These are phyloP conservation scores for Solanum raphanifolium DNA, from an alignment of 257 asterid genomes.

Conservation along the genomic window DNA sequence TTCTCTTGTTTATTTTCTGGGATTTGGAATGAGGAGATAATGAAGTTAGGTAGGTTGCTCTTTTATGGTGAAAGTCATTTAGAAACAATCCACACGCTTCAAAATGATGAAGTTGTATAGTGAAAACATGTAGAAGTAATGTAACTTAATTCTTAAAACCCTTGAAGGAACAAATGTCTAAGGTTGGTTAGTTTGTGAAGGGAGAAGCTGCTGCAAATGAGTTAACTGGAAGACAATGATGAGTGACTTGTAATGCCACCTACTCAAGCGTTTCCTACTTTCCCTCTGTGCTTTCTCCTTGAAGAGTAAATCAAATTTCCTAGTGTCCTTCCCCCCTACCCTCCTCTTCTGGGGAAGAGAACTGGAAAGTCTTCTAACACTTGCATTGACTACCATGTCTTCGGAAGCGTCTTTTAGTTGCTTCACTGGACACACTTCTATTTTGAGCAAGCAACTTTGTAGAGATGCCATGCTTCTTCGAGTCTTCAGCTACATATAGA, in stretches of 20 bases:
- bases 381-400: neutral
- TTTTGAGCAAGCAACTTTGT: neutral
- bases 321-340: neutral
- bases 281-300: neutral
- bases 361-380: neutral
- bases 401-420: neutral
- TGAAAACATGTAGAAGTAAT: neutral
- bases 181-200: neutral
- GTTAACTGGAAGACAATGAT: neutral
- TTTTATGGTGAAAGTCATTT: neutral
- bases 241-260: neutral
- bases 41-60: neutral
- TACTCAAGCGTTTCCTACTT: neutral
- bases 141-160: neutral
- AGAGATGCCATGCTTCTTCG: neutral
- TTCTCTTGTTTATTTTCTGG: neutral
- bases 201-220: neutral
- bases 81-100: neutral
- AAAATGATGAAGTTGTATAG: neutral
- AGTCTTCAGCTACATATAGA: neutral
- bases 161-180: neutral
- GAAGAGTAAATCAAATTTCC: neutral
- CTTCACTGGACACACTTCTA: neutral
- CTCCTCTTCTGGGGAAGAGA: neutral
- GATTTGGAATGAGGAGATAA: neutral